phyloP scores from a whole-genome alignment of 805 yeast genomes.

The Candida yuanshanica region DNA sequence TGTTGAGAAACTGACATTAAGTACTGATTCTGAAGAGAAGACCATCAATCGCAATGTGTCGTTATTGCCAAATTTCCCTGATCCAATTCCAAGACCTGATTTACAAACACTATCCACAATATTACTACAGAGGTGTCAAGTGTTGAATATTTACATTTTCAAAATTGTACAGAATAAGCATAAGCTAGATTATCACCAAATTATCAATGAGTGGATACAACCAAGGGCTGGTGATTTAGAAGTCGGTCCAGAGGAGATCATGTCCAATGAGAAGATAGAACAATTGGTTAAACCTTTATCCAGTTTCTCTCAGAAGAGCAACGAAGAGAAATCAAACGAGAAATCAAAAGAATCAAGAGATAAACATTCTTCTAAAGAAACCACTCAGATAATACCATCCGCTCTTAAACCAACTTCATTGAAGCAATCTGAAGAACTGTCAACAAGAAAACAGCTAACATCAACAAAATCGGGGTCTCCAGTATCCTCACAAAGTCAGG shows the following conservation, averaged over 20 bases:
- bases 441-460: background rate
- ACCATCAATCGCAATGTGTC: slow-evolving; percentile 3
- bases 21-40: slow-evolving; percentile 7
- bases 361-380: background rate
- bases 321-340: background rate
- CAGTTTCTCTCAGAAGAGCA: slow-evolving; percentile 4
- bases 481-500: too few species aligned
- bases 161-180: slow-evolving; percentile 27
- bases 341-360: background rate
- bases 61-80: slow-evolving; percentile 39
- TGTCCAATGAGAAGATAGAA: slow-evolving; percentile 18
- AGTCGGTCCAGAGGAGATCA: slow-evolving; percentile 9
- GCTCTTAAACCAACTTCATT: background rate
- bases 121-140: slow-evolving; percentile 33
- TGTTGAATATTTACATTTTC: slow-evolving; percentile 35
- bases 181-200: slow-evolving; percentile 16
- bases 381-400: background rate
- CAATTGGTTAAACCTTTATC: slow-evolving; percentile 18
- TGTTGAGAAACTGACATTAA: slow-evolving; percentile 17
- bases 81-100: slow-evolving; percentile 39
- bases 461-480: background rate
- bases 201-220: slow-evolving; percentile 26
- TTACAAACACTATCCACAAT: slow-evolving; percentile 24
- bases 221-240: slow-evolving; percentile 29
- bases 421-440: background rate